A percentile compares a stretch with the other conserved stretches of the same genome.
Evolutionary conservation across 202 grass and related monocot genomes (phyloP).

Genomic region (Carex arenaria): DNA sequence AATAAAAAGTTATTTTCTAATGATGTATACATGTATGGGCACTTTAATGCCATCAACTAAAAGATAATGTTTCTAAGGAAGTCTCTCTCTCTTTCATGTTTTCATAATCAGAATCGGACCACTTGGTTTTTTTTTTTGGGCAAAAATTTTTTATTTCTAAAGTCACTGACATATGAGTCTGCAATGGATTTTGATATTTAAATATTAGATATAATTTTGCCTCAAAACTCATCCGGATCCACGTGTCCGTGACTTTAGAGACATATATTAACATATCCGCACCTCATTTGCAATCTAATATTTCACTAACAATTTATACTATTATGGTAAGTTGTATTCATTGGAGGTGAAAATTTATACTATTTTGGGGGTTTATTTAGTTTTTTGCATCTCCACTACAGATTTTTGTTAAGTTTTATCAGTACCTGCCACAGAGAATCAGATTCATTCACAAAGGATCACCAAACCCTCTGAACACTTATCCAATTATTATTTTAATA

Average conservation of each 20-base stretch:
- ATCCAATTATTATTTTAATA: neutral
- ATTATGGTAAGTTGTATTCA: neutral
- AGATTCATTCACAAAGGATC: neutral
- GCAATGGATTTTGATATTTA: no score
- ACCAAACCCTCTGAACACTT: neutral
- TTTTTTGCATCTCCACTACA: neutral
- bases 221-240: no score
- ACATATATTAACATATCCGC: neutral
- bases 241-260: no score
- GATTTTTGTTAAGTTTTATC: neutral
- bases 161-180: no score
- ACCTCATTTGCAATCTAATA: neutral
- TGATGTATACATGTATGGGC: constrained; percentile 17
- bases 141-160: no score
- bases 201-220: no score
- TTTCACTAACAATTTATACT: no score
- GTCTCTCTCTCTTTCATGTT: neutral
- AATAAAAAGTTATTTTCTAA: neutral
- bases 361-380: neutral
- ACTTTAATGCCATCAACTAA: neutral
- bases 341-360: neutral
- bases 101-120: neutral
- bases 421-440: constrained; percentile 1
- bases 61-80: neutral
- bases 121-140: no score